These are phyloP conservation scores for Pleomassaria siparia DNA, from an alignment of 2,329 filamentous ascomycete species.

Conservation along the genomic window DNA sequence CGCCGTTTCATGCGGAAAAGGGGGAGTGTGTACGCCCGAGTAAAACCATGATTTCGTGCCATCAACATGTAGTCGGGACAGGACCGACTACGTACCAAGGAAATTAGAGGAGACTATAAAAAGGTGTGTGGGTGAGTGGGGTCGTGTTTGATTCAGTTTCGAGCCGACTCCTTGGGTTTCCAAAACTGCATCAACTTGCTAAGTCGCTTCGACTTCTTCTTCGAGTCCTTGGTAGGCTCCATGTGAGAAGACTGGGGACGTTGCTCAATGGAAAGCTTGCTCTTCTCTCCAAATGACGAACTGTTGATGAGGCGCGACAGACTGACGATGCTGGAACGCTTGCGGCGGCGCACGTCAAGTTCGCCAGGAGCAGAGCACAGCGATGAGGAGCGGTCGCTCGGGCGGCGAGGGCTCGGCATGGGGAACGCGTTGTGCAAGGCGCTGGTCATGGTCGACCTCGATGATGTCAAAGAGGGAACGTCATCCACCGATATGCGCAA, in stretches of 20 bases:
- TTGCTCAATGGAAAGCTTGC: constrained; percentile 71
- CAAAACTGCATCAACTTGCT: constrained; percentile 79
- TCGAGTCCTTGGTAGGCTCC: constrained; percentile 61
- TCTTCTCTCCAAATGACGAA: constrained; percentile 65
- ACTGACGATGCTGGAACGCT: constrained; percentile 75
- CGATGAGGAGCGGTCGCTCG: constrained; percentile 44
- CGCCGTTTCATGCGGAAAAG: constrained; percentile 40
- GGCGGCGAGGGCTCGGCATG: constrained; percentile 45
- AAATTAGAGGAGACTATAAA: constrained; percentile 24
- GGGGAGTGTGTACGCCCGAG: constrained; percentile 21
- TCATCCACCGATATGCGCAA: constrained; percentile 71
- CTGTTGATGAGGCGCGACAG: constrained; percentile 75
- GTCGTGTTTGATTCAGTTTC: constrained; percentile 14
- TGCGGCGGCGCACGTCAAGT: constrained; percentile 59
- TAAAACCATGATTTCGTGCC: constrained; percentile 40
- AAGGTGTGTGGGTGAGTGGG: constrained; percentile 6
- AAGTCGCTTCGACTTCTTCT: constrained; percentile 68
- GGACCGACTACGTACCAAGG: constrained; percentile 17
- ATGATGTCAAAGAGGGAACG: constrained; percentile 73
- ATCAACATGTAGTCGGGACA: constrained; percentile 25
- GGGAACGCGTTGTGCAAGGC: constrained; percentile 61
- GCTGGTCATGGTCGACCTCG: constrained; percentile 73
- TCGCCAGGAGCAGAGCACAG: constrained; percentile 45
- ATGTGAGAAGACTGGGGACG: constrained; percentile 52
- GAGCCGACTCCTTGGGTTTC: constrained; percentile 53